Evolutionary conservation across 169 alveolate genomes (phyloP).

Genomic region (Theileria parva): DNA sequence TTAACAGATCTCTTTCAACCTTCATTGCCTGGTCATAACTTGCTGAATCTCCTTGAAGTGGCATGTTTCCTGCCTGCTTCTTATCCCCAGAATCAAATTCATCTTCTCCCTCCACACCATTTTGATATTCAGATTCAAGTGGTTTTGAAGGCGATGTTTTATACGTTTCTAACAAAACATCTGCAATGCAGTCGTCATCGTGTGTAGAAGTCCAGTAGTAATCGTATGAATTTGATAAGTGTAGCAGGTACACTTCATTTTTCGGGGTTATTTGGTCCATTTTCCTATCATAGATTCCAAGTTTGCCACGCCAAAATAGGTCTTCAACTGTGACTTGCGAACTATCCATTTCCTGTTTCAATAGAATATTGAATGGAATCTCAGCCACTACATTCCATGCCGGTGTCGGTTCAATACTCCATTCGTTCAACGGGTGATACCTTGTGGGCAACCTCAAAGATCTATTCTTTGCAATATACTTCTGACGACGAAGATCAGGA

Average conservation of each 20-base stretch:
- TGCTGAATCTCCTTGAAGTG: constrained; percentile 30
- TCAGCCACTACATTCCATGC: constrained; percentile 86
- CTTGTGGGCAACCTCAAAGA: constrained; percentile 79
- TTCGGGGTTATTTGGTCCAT: constrained; percentile 84
- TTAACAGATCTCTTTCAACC: constrained; percentile 28
- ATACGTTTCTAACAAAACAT: constrained; percentile 58
- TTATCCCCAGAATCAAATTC: constrained; percentile 38
- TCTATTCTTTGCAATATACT: constrained; percentile 73
- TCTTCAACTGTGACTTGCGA: constrained; percentile 78
- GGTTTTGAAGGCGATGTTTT: constrained; percentile 21
- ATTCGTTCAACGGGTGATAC: constrained; percentile 86
- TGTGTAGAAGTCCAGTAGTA: constrained; percentile 84
- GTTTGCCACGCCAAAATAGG: constrained; percentile 84
- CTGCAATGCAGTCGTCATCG: constrained; percentile 83
- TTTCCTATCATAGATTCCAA: constrained; percentile 78
- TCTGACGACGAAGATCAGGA: constrained; percentile 75
- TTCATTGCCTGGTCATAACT: constrained; percentile 33
- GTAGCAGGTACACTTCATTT: constrained; percentile 70
- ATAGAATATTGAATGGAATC: constrained; percentile 82
- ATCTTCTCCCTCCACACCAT: constrained; percentile 2
- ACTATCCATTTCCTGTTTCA: constrained; percentile 78
- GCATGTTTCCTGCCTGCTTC: constrained; percentile 37
- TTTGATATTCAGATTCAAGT: not conserved
- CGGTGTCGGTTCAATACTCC: constrained; percentile 90
- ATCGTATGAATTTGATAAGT: constrained; percentile 69